phyloP scores from a whole-genome alignment of 1,284 basidiomycete species.

The Papiliotrema flavescens region DNA sequence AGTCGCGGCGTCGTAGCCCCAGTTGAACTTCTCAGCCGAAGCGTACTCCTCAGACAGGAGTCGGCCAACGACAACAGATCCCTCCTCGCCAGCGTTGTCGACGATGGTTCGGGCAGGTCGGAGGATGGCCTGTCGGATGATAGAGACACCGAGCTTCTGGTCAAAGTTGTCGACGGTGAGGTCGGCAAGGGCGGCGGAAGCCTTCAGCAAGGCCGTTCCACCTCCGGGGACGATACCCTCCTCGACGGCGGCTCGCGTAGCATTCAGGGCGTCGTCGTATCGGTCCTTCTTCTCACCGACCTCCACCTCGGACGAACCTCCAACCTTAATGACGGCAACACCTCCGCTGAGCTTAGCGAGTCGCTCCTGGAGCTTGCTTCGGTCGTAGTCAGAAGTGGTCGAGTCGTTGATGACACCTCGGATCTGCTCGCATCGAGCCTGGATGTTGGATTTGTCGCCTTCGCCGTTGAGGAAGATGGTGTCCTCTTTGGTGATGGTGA shows the following conservation, averaged over 20 bases:
- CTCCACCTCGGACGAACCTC: conserved; percentile 90
- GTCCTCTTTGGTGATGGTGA: conserved; percentile 97
- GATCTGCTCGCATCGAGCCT: conserved; percentile 92
- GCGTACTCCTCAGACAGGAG: conserved; percentile 55
- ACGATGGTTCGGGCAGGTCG: conserved; percentile 85
- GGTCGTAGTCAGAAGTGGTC: conserved; percentile 89
- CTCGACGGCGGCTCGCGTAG: conserved; percentile 95
- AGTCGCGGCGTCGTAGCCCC: conserved; percentile 87
- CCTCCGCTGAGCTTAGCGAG: conserved; percentile 93
- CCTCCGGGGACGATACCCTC: conserved; percentile 97
- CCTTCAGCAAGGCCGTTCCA: conserved; percentile 77
- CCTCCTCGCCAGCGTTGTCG: conserved; percentile 92
- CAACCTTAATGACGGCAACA: conserved; percentile 98
- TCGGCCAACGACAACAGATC: conserved; percentile 86
- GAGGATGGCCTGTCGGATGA: conserved; percentile 83
- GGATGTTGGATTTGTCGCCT: conserved; percentile 79
- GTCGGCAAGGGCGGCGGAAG: conserved; percentile 72
- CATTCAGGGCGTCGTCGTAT: conserved; percentile 96
- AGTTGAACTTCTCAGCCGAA: conserved; percentile 60
- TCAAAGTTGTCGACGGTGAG: conserved; percentile 91
- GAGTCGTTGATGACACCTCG: conserved; percentile 76
- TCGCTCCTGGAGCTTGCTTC: conserved; percentile 92
- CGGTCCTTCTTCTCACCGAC: conserved; percentile 99
- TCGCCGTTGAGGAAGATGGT: conserved; percentile 94
- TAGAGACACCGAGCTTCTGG: conserved; percentile 91